Base-by-base conservation (phyloP, 257 asterid species). In the Anisodus tanguticus region DNA sequence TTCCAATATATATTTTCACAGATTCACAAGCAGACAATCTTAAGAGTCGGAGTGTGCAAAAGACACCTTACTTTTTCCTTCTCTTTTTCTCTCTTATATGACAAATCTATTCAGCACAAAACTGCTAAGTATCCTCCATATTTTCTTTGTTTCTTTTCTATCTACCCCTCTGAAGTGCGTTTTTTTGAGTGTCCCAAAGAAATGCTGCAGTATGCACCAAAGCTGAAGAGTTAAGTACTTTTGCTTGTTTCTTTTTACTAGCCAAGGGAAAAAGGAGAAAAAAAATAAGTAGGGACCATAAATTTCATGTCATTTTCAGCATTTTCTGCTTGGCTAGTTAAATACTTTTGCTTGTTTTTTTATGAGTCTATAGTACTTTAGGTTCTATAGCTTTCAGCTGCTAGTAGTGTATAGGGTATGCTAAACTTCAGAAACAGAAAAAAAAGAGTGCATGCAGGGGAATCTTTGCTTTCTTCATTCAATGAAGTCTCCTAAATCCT, bases 141-240 rank as follows among this genome's bases (percentile, higher is more conserved):
- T 16, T 68, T 49, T 82, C 88, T 86, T 59, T 82, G 77, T 82
- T 79, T 80, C 67, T 85, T 79, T 86, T 43, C 8, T 57, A 84
- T 67, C 85, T 80, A 79, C 83, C 64, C 39, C 77, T 88, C 87
- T 89, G 90, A 87, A 91, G 85, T 31, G 84, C 86, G 89, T 89
- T 89, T 92, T 92, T 93, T 92, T 90, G 91, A 90, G 93, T 89
- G 92, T 79, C 93, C 92, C 97, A 94, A 95, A 93, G 95, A 92
- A 87, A 86, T 86, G 91, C 58, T 85, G 83, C 85, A 83, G 90
- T 90, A 63, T 84, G 87, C 90, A 86, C 87, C 90, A 90, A 94
- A 93, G 97, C 91, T 93, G 94, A 85, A 79, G 60, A 79, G 66
- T 80, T 79, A 88, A 88, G 67, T 91, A 31, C 90, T 86, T 88